Percentiles rank a stretch among this genome's conserved stretches.
phyloP scores from a whole-genome alignment of 2,329 filamentous ascomycete species.

The Fusarium sarcochroum region DNA sequence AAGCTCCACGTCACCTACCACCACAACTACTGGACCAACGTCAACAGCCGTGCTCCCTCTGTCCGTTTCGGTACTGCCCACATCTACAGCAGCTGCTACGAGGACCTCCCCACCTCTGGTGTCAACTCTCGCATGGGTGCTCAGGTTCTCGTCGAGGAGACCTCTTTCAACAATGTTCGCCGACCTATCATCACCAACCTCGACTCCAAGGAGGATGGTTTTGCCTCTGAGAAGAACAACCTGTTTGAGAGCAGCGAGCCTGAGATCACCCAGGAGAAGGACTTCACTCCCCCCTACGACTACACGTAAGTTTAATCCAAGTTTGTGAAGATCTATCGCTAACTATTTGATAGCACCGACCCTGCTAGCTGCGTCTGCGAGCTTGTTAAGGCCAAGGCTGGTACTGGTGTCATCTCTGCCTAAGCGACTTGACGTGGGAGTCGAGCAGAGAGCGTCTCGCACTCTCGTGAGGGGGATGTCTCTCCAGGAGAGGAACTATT shows the following conservation, averaged over 20 bases:
- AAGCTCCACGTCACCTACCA: slow-evolving; percentile 69
- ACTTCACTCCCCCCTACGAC: slow-evolving; percentile 53
- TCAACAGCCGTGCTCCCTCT: slow-evolving; percentile 64
- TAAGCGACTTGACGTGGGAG: neutral
- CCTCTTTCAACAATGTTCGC: slow-evolving; percentile 61
- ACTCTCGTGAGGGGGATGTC: neutral
- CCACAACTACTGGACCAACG: slow-evolving; percentile 69
- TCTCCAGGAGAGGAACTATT: neutral
- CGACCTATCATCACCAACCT: slow-evolving; percentile 58
- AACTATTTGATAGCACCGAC: slow-evolving; percentile 13
- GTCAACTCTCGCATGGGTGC: slow-evolving; percentile 68
- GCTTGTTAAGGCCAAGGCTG: slow-evolving; percentile 45
- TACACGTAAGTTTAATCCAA: slow-evolving; percentile 51
- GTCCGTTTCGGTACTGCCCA: slow-evolving; percentile 73
- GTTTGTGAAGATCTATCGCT: neutral
- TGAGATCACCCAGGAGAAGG: slow-evolving; percentile 53
- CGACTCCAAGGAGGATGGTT: slow-evolving; percentile 62
- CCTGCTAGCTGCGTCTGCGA: slow-evolving; percentile 44
- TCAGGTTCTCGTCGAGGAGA: slow-evolving; percentile 67
- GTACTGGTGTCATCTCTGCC: slow-evolving; percentile 39
- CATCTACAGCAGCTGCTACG: slow-evolving; percentile 68
- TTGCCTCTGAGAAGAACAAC: slow-evolving; percentile 60
- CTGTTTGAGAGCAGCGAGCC: slow-evolving; percentile 57
- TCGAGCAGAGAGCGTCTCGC: no score
- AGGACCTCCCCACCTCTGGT: slow-evolving; percentile 59